Conservation (phyloP, 2,329 filamentous ascomycete genomes). For the Zasmidium cellare region DNA sequence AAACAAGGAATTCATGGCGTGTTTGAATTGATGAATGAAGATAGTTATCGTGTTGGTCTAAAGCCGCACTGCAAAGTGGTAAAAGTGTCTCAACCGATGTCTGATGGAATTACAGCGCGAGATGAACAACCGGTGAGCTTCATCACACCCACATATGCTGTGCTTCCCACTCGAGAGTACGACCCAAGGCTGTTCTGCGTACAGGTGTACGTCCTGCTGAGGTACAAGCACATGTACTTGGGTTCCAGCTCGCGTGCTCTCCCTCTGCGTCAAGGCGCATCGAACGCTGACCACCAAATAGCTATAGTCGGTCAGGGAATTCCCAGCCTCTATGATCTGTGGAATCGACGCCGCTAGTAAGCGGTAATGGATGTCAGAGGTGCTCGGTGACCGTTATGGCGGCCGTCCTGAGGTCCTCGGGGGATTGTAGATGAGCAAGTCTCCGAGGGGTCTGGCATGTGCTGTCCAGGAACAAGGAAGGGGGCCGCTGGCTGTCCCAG, state of each 20-base stretch:
- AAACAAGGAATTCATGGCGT: no score
- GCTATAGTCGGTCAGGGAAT: no score
- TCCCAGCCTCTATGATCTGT: no score
- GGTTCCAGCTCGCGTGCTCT: no score
- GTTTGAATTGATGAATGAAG: no score
- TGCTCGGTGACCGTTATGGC: not conserved
- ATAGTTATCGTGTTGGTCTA: no score
- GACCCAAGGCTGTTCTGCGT: not conserved
- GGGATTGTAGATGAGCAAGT: not conserved
- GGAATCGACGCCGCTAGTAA: no score
- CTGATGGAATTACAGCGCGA: no score
- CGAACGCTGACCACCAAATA: no score
- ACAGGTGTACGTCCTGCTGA: not conserved
- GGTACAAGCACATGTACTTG: not conserved
- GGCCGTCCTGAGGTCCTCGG: not conserved
- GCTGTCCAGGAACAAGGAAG: not conserved
- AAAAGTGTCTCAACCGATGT: no score
- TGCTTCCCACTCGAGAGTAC: not conserved
- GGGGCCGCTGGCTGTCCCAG: not conserved
- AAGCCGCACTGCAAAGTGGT: no score
- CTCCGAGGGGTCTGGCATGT: not conserved
- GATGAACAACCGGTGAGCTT: not conserved
- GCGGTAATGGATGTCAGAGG: not conserved
- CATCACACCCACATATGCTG: not conserved
- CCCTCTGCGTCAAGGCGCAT: not conserved